These are phyloP conservation scores for Geranium brycei DNA, from an alignment of 345 rosid species.

Conservation along the genomic window DNA sequence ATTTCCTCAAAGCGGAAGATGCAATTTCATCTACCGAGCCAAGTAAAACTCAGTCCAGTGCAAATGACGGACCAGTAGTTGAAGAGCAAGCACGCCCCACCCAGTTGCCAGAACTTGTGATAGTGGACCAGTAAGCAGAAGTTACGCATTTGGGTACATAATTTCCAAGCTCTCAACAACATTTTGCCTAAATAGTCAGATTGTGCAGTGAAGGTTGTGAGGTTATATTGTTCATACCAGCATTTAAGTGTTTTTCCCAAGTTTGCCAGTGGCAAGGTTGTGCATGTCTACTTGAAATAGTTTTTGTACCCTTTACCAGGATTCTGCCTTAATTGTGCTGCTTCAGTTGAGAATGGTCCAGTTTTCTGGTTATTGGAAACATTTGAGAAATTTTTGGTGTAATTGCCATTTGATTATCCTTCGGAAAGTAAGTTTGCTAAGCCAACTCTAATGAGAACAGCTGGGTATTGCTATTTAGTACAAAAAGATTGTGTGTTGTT, in stretches of 20 bases:
- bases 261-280: background rate
- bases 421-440: background rate
- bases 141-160: background rate
- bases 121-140: conserved; percentile 21
- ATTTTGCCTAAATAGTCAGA: background rate
- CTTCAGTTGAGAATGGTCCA: background rate
- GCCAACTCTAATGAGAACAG: background rate
- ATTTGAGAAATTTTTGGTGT: background rate
- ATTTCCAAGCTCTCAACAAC: background rate
- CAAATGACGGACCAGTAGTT: conserved; percentile 13
- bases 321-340: background rate
- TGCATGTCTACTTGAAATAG: background rate
- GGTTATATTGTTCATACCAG: background rate
- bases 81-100: conserved; percentile 29
- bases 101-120: conserved; percentile 25
- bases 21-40: conserved; percentile 13
- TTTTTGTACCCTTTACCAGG: background rate
- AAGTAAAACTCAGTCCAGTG: conserved; percentile 19
- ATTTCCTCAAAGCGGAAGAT: conserved; percentile 21
- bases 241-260: background rate
- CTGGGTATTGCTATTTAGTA: background rate
- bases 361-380: no score
- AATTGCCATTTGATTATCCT: background rate
- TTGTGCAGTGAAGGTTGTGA: background rate
- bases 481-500: background rate